Percentiles rank a stretch among this genome's conserved stretches.
Conservation (phyloP, 495 filamentous ascomycete genomes). For the Penicillium soppii region DNA sequence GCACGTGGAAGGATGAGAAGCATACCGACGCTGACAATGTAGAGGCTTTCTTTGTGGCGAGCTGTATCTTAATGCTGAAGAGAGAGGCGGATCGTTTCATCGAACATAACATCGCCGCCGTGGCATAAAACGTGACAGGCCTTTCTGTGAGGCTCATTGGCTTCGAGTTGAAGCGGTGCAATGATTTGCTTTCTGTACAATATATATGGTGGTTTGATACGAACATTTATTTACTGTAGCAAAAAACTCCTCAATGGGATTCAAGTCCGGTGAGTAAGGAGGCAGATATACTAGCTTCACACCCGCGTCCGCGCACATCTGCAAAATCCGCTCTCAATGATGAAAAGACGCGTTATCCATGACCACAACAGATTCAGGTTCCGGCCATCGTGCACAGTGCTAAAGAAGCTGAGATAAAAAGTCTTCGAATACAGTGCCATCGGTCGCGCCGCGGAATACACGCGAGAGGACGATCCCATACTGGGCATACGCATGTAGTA, state of each 20-base stretch:
- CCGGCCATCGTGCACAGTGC: constrained; percentile 33
- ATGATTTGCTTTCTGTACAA: too few species aligned
- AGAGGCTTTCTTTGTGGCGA: too few species aligned
- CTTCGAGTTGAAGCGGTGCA: too few species aligned
- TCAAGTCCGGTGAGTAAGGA: constrained; percentile 20
- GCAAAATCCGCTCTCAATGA: constrained; percentile 26
- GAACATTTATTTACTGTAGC: too few species aligned
- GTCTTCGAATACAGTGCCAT: constrained; percentile 38
- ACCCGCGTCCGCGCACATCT: constrained; percentile 33
- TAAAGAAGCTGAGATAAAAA: constrained; percentile 39
- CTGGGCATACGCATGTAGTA: constrained; percentile 36
- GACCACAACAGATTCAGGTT: constrained; percentile 39
- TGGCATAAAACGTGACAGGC: too few species aligned
- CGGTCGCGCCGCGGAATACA: constrained; percentile 36
- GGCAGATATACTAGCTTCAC: constrained; percentile 30
- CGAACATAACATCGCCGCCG: too few species aligned
- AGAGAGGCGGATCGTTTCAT: too few species aligned
- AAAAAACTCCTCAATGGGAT: constrained; percentile 26
- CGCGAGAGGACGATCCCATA: constrained; percentile 33
- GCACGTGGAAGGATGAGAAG: too few species aligned
- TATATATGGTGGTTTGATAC: too few species aligned
- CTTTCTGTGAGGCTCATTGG: too few species aligned
- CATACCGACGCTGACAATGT: too few species aligned
- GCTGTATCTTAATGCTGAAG: too few species aligned
- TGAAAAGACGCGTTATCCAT: constrained; percentile 51